Conservation (phyloP, 75 land plant genomes). For the Adiantum capillusveneris region DNA sequence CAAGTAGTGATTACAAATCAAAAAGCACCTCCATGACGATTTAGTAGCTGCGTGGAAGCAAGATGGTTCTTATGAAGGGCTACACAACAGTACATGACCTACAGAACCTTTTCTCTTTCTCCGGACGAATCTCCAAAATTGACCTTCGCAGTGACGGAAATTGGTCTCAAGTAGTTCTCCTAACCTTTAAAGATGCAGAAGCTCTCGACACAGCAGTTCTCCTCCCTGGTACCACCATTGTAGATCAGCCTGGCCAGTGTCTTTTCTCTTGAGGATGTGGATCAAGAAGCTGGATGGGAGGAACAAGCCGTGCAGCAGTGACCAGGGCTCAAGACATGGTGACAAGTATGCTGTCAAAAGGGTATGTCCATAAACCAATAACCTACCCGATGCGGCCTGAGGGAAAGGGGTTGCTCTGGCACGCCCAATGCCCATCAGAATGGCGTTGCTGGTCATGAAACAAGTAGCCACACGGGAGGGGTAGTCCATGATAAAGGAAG, state of each 20-base stretch:
- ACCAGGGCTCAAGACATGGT: conserved; percentile 74
- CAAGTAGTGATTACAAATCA: no score
- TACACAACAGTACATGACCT: conserved; percentile 38
- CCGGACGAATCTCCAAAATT: conserved; percentile 50
- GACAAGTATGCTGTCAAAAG: conserved; percentile 71
- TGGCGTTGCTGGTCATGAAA: no score
- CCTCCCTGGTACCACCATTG: conserved; percentile 76
- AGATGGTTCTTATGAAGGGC: no score
- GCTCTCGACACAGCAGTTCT: conserved; percentile 73
- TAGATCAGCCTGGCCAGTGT: conserved; percentile 56
- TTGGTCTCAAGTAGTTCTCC: conserved; percentile 54
- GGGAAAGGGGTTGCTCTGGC: no score
- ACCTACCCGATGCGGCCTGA: no score
- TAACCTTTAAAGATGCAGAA: conserved; percentile 65
- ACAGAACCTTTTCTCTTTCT: conserved; percentile 59
- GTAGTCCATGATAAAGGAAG: no score
- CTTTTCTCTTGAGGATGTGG: conserved; percentile 32
- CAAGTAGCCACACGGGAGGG: no score
- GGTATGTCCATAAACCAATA: conserved; percentile 48
- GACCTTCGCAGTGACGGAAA: conserved; percentile 55
- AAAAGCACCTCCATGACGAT: no score
- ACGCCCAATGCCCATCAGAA: no score
- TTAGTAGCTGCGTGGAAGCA: no score
- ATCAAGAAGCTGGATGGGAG: not conserved
- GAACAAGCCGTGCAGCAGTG: conserved; percentile 16